phyloP scores from a whole-genome alignment of 192 early-diverging fungal genomes.

The Mortierella alpina region DNA sequence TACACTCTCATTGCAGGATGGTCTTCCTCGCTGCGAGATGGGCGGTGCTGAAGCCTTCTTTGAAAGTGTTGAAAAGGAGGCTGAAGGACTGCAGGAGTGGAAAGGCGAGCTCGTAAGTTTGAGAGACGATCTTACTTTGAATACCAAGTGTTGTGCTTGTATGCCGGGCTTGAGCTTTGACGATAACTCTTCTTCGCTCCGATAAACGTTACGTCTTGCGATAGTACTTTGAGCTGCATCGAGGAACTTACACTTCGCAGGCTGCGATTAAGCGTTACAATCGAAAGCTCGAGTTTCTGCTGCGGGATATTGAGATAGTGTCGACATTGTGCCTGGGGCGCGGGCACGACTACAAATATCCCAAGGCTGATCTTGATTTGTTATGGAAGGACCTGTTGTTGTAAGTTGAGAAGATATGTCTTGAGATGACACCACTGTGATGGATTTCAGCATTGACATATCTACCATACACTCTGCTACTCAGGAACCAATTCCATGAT shows the following conservation, averaged over 20 bases:
- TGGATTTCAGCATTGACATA: too few species aligned
- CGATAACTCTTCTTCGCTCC: neutral
- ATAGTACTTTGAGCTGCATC: conserved; percentile 96
- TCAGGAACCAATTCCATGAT: conserved; percentile 95
- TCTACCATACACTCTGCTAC: neutral
- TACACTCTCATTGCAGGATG: conserved; percentile 64
- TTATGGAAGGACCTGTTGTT: conserved; percentile 92
- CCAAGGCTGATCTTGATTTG: conserved; percentile 77
- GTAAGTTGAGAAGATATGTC: conserved; percentile 46
- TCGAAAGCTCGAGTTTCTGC: conserved; percentile 83
- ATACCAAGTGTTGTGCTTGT: neutral
- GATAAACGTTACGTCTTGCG: neutral
- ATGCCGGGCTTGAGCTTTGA: conserved; percentile 11
- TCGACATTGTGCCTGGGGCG: conserved; percentile 48
- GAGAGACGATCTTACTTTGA: neutral
- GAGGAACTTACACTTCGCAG: conserved; percentile 98
- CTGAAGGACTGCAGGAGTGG: conserved; percentile 82
- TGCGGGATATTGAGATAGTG: conserved; percentile 88
- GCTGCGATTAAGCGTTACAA: conserved; percentile 88
- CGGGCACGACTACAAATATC: conserved; percentile 63
- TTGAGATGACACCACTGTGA: neutral
- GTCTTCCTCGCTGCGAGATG: conserved; percentile 76
- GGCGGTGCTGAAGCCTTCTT: conserved; percentile 89
- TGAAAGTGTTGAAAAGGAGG: conserved; percentile 76
- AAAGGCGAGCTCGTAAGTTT: conserved; percentile 88